Base-by-base conservation (phyloP, 2,329 filamentous ascomycete genomes). In the Knoxdaviesia proteae region DNA sequence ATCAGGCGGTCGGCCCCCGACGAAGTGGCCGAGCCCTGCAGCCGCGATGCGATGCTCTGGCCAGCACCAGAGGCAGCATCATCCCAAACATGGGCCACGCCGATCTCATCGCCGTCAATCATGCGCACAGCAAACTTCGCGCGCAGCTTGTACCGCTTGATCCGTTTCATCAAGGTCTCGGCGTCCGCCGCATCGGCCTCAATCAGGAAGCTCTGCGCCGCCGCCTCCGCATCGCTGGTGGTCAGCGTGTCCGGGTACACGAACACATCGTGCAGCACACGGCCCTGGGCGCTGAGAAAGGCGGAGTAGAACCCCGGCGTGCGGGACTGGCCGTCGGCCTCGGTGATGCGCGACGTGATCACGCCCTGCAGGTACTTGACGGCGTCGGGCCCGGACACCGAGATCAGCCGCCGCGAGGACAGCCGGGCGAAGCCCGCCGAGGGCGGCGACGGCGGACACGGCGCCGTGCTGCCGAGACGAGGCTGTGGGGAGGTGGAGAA, bases 251-350 rank as follows among this genome's bases (percentile, higher is more conserved):
- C 51, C 0, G 77, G 79, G 64, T 94, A 94, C 40, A 98, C 67
- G 58, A 96, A 93, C 42, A 86, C 80, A 61, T 98, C 90, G 62
- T 88, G 74, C 38, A 94, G 64, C 7, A 98, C 71, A 45, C 87
- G 74, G 37, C 90, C 90, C 46, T 75, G 74, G 6, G 88, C 84
- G 50, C 81, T 93, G 37, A 98, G 67, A 53, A 98, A 94, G 0
- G 77, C 84, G 6, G 80, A 69, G 59, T 93, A 96, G 56, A 80
- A 77, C 4, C 75, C 78, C 1, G 62, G 59, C 4, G 50, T 52
- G 30, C 58, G 58, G 2, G 60, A 51, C 34, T 53, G 47, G 47
- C 59, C 54, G 46, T 61, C 48, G 31, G 47, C 54, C 6, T 61
- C 49, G 38, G 54, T 59, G 42, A 72, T 70, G 48, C 77, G 80